Conservation (phyloP, 495 filamentous ascomycete genomes). For the Hypoxylon lenormandii region DNA sequence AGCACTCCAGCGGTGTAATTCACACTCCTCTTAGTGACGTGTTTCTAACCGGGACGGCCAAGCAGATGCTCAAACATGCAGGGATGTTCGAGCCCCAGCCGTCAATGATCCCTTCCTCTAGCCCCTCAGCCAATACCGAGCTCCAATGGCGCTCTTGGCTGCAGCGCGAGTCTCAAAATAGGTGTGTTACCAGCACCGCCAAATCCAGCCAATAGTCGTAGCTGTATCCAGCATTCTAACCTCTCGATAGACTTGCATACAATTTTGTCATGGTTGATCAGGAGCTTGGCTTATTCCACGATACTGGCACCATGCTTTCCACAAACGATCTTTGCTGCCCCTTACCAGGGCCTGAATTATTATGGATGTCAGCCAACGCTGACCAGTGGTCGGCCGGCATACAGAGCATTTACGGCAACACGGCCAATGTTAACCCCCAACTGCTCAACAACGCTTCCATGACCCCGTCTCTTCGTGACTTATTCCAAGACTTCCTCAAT, state of each 20-base stretch:
- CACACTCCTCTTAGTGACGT: slow-evolving; percentile 2
- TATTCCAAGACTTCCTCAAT: slow-evolving; percentile 68
- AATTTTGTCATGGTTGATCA: slow-evolving; percentile 76
- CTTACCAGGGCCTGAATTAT: slow-evolving; percentile 66
- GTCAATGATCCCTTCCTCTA: slow-evolving; percentile 51
- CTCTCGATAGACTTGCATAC: slow-evolving; percentile 66
- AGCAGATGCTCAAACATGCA: slow-evolving; percentile 68
- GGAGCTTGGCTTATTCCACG: slow-evolving; percentile 73
- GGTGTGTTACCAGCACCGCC: slow-evolving; percentile 55
- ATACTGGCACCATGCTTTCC: slow-evolving; percentile 67
- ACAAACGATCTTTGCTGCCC: slow-evolving; percentile 69
- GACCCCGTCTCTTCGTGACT: slow-evolving; percentile 65
- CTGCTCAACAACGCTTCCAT: slow-evolving; percentile 55
- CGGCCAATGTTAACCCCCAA: slow-evolving; percentile 54
- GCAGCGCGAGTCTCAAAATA: slow-evolving; percentile 67
- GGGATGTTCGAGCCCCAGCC: slow-evolving; percentile 62
- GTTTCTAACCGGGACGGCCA: slow-evolving; percentile 15
- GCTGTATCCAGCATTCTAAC: slow-evolving; percentile 27
- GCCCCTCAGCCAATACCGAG: slow-evolving; percentile 56
- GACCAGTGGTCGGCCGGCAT: slow-evolving; percentile 63
- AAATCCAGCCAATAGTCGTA: slow-evolving; percentile 24
- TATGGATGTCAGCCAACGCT: slow-evolving; percentile 62
- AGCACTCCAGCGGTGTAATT: slow-evolving; percentile 37
- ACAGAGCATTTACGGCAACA: slow-evolving; percentile 61
- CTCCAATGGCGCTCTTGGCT: slow-evolving; percentile 69